Percentiles rank a stretch among this genome's conserved stretches.
phyloP scores from a whole-genome alignment of 2,329 filamentous ascomycete genomes.

The Pseudocercospora eumusae region DNA sequence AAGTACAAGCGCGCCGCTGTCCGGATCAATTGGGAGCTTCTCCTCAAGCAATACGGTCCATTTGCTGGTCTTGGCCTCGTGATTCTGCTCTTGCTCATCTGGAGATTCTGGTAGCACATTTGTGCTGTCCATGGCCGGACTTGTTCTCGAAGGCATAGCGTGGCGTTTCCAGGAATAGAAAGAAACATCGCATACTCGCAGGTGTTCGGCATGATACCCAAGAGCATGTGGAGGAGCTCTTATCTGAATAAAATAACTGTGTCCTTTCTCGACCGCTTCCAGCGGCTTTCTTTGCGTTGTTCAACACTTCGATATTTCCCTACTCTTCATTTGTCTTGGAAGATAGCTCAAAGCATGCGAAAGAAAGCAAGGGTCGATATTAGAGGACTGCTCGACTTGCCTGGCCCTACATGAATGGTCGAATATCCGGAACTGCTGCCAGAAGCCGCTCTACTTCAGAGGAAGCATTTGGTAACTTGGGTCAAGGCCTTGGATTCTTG shows the following conservation, averaged over 20 bases:
- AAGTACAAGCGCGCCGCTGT: slow-evolving; percentile 93
- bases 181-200: slow-evolving; percentile 22
- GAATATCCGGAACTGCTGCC: not conserved
- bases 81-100: slow-evolving; percentile 83
- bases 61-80: slow-evolving; percentile 79
- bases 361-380: not conserved
- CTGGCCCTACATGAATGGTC: not conserved
- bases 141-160: slow-evolving; percentile 29
- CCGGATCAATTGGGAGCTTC: slow-evolving; percentile 94
- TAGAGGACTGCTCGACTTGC: not conserved
- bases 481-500: not conserved
- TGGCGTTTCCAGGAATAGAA: slow-evolving; percentile 27
- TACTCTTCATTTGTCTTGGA: slow-evolving; percentile 2
- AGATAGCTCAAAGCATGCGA: slow-evolving; percentile 21
- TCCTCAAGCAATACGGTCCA: slow-evolving; percentile 94
- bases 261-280: slow-evolving; percentile 2
- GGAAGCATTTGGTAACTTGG: not conserved
- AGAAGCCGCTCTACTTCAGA: not conserved
- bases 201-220: slow-evolving; percentile 31
- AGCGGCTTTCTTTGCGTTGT: not conserved
- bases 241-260: slow-evolving; percentile 11
- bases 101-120: slow-evolving; percentile 75
- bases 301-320: not conserved
- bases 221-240: slow-evolving; percentile 26
- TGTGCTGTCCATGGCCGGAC: slow-evolving; percentile 3